A percentile compares a stretch with the other conserved stretches of the same genome.
Evolutionary conservation across 352 stramenopile genomes (phyloP).

Genomic region (Albugo candida): DNA sequence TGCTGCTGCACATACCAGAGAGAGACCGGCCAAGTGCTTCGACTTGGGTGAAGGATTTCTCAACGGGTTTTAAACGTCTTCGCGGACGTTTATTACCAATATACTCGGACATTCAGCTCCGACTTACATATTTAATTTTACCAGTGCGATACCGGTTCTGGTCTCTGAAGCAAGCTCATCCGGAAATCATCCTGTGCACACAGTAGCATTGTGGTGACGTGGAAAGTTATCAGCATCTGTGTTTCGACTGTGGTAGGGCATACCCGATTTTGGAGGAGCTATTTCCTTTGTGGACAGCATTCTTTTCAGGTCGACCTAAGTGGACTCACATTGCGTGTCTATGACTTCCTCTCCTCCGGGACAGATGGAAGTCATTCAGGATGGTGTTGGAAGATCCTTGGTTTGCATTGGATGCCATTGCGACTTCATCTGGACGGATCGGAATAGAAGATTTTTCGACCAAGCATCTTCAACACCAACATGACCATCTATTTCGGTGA

Average conservation of each 20-base stretch:
- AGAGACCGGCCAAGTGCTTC: too few relatives aligned
- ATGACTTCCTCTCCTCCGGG: not conserved
- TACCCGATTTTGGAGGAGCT: not conserved
- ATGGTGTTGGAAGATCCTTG: slow-evolving; percentile 1
- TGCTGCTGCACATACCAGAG: too few relatives aligned
- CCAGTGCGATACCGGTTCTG: slow-evolving; percentile 7
- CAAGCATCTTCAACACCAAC: not conserved
- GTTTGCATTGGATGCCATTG: slow-evolving; percentile 2
- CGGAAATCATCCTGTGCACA: not conserved
- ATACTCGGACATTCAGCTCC: slow-evolving; percentile 6
- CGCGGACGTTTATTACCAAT: slow-evolving; percentile 1
- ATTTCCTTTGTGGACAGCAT: not conserved
- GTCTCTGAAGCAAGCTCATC: slow-evolving; percentile 2
- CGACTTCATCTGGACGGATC: slow-evolving; percentile 5
- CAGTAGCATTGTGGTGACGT: slow-evolving; percentile 2
- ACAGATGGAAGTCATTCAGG: not conserved
- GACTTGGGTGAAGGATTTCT: too few relatives aligned
- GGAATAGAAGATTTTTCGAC: slow-evolving; percentile 5
- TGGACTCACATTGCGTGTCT: slow-evolving; percentile 1
- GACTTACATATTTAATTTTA: slow-evolving; percentile 4
- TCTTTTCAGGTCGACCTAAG: not conserved
- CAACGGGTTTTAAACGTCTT: not conserved
- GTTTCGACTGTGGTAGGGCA: slow-evolving; percentile 3
- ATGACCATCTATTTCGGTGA: not conserved
- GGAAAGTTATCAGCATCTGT: slow-evolving; percentile 5